Conservation (phyloP, 2,329 filamentous ascomycete species). For the Botrytis pseudocinerea region DNA sequence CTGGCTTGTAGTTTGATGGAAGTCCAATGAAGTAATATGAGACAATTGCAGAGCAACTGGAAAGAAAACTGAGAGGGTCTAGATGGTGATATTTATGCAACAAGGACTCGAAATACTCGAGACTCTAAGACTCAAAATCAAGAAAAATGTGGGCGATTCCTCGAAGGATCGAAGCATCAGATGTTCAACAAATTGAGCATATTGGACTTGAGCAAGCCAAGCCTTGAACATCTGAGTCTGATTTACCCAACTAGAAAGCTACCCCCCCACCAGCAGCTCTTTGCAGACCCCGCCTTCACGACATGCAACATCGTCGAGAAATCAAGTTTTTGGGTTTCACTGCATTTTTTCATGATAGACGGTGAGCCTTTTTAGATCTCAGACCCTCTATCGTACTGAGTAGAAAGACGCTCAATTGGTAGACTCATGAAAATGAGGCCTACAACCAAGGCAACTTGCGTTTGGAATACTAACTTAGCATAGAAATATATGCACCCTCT, state of each 20-base stretch:
- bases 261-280: not conserved
- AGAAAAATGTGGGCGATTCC: not conserved
- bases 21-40: no score
- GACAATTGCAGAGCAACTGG: not conserved
- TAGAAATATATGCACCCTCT: not conserved
- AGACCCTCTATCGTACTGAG: not conserved
- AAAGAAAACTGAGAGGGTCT: not conserved
- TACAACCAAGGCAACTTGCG: not conserved
- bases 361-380: not conserved
- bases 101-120: not conserved
- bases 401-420: not conserved
- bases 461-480: not conserved
- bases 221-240: not conserved
- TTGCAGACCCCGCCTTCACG: not conserved
- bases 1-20: not conserved
- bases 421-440: conserved; percentile 1
- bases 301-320: not conserved
- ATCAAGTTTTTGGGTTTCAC: not conserved
- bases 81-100: not conserved
- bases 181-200: not conserved
- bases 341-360: not conserved
- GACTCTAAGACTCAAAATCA: not conserved
- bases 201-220: not conserved
- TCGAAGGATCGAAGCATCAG: not conserved
- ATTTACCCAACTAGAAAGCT: not conserved